These are phyloP conservation scores for Ambrosia trifida DNA, from an alignment of 129 eudicot species.

Conservation along the genomic window DNA sequence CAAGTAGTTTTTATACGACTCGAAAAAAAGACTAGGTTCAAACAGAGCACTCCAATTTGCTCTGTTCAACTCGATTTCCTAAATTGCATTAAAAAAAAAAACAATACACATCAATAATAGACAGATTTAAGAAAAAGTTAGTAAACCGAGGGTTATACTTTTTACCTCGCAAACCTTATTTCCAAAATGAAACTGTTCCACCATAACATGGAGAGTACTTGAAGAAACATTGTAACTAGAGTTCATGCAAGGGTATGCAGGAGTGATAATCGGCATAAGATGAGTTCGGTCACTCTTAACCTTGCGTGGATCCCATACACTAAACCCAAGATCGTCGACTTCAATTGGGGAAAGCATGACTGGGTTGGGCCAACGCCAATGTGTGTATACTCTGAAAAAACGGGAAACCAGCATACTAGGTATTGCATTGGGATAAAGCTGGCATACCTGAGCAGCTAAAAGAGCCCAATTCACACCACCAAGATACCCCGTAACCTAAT, in stretches of 20 bases:
- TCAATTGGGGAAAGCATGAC: conserved; percentile 50
- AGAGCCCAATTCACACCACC: conserved; percentile 54
- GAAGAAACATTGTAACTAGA: conserved; percentile 49
- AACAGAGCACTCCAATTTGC: conserved; percentile 44
- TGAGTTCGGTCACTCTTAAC: conserved; percentile 30
- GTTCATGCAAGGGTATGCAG: conserved; percentile 49
- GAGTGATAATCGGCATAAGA: conserved; percentile 47
- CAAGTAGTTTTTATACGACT: conserved; percentile 45
- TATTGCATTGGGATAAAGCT: conserved; percentile 49
- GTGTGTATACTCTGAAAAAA: conserved; percentile 44
- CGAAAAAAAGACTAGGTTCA: conserved; percentile 45
- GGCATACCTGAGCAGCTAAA: conserved; percentile 53
- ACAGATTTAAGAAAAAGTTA: not conserved
- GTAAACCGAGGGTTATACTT: conserved; percentile 5
- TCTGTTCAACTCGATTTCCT: conserved; percentile 46
- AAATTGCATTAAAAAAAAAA: conserved; percentile 21
- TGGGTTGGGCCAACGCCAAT: conserved; percentile 53
- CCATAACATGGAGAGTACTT: conserved; percentile 47
- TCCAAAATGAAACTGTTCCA: conserved; percentile 40
- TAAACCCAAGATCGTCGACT: conserved; percentile 40
- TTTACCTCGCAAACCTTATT: conserved; percentile 44
- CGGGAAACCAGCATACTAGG: conserved; percentile 56
- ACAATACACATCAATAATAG: conserved; percentile 16
- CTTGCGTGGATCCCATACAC: conserved; percentile 45
- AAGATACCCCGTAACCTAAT: conserved; percentile 43